These are phyloP conservation scores for Aspergillus caelatus DNA, from an alignment of 2,329 filamentous ascomycete species.

Conservation along the genomic window DNA sequence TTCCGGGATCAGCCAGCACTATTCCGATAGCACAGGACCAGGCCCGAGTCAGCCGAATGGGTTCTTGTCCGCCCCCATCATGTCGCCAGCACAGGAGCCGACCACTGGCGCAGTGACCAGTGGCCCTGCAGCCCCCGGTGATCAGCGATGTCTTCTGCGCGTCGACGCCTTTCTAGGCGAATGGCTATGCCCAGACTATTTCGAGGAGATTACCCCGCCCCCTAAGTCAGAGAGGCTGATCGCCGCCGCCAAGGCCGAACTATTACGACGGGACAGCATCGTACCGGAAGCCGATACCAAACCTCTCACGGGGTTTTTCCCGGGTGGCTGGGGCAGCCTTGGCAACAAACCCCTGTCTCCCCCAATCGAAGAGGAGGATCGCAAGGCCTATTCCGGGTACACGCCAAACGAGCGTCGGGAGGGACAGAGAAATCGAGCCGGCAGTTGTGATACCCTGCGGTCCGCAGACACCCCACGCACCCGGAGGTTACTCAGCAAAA, in stretches of 20 bases:
- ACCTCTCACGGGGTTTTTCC: constrained; percentile 52
- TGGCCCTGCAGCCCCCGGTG: constrained; percentile 1
- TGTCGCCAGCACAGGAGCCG: constrained; percentile 4
- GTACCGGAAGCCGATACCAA: constrained; percentile 43
- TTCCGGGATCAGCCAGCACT: constrained; percentile 69
- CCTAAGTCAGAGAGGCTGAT: constrained; percentile 87
- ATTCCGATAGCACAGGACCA: constrained; percentile 21
- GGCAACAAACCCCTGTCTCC: constrained; percentile 21
- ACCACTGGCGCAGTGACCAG: constrained; percentile 3
- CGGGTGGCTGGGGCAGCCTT: constrained; percentile 56
- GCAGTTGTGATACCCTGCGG: constrained; percentile 46
- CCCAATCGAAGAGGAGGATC: constrained; percentile 29
- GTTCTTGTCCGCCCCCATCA: not conserved
- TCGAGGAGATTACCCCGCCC: constrained; percentile 86
- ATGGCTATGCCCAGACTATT: constrained; percentile 93
- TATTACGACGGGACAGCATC: constrained; percentile 71
- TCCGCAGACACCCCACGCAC: constrained; percentile 20
- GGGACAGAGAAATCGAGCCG: constrained; percentile 51
- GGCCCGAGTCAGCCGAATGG: constrained; percentile 6
- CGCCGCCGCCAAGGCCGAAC: constrained; percentile 81
- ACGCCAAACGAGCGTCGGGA: not conserved
- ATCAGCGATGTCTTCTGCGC: constrained; percentile 56
- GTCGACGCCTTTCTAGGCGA: constrained; percentile 93
- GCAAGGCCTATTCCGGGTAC: constrained; percentile 16
- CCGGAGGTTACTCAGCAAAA: constrained; percentile 30